Conservation (phyloP, 2,329 filamentous ascomycete genomes). For the Phaeosphaeriaceae sp. region DNA sequence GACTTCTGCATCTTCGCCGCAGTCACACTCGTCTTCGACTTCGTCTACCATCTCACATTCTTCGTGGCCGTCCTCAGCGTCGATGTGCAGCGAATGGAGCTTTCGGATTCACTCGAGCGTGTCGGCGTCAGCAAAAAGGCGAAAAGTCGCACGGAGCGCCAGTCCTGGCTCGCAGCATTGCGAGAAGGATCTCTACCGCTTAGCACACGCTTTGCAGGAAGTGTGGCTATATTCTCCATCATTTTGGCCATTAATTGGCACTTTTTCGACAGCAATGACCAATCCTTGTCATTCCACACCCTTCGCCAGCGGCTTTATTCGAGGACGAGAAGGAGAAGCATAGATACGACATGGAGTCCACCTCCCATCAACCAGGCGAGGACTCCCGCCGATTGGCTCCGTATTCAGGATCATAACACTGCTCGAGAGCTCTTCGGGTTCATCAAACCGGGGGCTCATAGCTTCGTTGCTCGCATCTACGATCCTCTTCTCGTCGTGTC, state of each 20-base stretch:
- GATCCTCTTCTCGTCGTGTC: conserved; percentile 77
- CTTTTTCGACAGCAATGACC: conserved; percentile 70
- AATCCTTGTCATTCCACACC: conserved; percentile 30
- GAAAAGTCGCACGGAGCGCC: conserved; percentile 57
- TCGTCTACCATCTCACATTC: conserved; percentile 80
- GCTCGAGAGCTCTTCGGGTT: conserved; percentile 78
- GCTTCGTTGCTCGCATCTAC: conserved; percentile 76
- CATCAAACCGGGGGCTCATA: conserved; percentile 73
- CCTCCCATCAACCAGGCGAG: conserved; percentile 75
- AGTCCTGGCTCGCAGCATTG: conserved; percentile 68
- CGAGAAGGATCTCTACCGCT: conserved; percentile 69
- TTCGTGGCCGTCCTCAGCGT: conserved; percentile 81
- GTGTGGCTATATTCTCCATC: conserved; percentile 74
- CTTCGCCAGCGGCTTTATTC: conserved; percentile 32
- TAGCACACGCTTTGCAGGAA: conserved; percentile 77
- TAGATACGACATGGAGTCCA: conserved; percentile 42
- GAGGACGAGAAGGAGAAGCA: conserved; percentile 23
- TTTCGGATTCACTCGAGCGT: conserved; percentile 71
- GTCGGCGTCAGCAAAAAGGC: conserved; percentile 37
- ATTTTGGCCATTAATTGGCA: conserved; percentile 79
- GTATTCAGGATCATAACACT: conserved; percentile 79
- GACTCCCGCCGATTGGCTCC: conserved; percentile 78
- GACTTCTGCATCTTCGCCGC: conserved; percentile 80
- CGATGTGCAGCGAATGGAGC: conserved; percentile 77
- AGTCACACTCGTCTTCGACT: conserved; percentile 77